Evolutionary conservation across 2,329 filamentous ascomycete genomes (phyloP), one percentile per base, ranked within the genome.

Genomic region (Fusarium fujikuroi): DNA sequence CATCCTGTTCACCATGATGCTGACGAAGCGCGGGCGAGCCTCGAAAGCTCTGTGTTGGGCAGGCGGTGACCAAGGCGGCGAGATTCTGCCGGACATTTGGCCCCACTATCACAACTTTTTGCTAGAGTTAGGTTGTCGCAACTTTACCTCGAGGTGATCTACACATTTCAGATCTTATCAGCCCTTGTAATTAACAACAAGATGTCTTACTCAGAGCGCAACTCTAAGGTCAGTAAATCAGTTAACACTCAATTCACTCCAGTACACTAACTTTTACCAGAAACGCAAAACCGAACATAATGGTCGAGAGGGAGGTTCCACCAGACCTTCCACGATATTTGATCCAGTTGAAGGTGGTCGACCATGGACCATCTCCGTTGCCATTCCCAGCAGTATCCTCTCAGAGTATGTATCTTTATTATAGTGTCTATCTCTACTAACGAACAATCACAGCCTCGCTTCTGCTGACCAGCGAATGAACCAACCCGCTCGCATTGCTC

Each of bases 311-410:
- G 68, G 64, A 50, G 91, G 89, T 7, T 90, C 91, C 30, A 80
- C 78, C 69, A 93, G 91, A 79, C 92, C 92, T 8, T 91, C 90
- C 9, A 90, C 92, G 14, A 84, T 91, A 42, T 95, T 94, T 82
- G 85, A 87, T 57, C 90, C 93, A 4, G 86, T 84, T 0, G 86
- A 78, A n/a, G 82, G 87, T 50, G 90, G 91, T 40, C 86, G 93
- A 72, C 84, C 88, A 40, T 93, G 92, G 87, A 96, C 94, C 0
- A 80, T 96, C 23, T 95, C 92, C 46, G 87, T 96, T 39, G 94
- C 94, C 7, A 82, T 97, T 36, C 93, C 94, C 3, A 93, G 92
- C 39, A 95, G 93, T 79, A 90, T 96, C 49, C 87, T 95, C 63
- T 86, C 90, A 64, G 93, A 93, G 92, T 94, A 84, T 69, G 85